Conservation (phyloP, 1,139 yeast genomes). For the Candida tropicalis region DNA sequence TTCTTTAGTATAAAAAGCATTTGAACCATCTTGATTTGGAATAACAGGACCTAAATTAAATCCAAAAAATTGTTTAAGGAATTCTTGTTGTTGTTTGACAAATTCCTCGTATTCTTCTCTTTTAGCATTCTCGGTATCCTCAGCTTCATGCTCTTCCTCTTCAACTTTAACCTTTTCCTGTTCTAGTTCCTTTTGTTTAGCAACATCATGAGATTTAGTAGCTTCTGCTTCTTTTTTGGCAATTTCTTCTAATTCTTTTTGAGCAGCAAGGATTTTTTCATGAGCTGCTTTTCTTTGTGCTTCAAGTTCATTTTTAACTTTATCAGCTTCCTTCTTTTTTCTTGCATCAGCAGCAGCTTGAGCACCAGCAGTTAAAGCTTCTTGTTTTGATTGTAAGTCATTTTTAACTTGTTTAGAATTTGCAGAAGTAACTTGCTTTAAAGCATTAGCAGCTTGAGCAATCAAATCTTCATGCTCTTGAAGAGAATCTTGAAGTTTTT, state of each 20-base stretch:
- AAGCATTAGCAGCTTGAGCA: constrained; percentile 9
- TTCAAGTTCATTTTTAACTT: constrained; percentile 18
- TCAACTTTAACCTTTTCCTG: constrained; percentile 9
- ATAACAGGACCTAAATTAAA: constrained; percentile 15
- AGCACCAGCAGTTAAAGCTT: constrained; percentile 6
- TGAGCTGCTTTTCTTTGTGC: constrained; percentile 19
- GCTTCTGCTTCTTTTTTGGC: constrained; percentile 19
- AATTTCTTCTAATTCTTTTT: constrained; percentile 20
- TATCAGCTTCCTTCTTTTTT: constrained; percentile 12
- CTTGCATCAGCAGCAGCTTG: constrained; percentile 13
- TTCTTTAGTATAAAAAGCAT: constrained; percentile 2
- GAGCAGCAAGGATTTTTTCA: constrained; percentile 11
- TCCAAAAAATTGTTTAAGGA: constrained; percentile 25
- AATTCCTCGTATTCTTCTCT: constrained; percentile 15
- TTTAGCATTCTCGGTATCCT: constrained; percentile 23
- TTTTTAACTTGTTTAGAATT: constrained; percentile 3
- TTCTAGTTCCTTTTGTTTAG: constrained; percentile 9
- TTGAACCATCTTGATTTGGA: constrained; percentile 3
- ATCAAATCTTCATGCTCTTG: constrained; percentile 9
- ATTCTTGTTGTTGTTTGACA: constrained; percentile 22
- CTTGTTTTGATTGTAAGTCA: constrained; percentile 1
- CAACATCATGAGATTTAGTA: constrained; percentile 14
- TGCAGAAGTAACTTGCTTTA: background rate
- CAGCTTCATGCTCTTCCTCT: constrained; percentile 11
- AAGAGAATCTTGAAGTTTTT: constrained; percentile 6